Evolutionary conservation across 257 asterid genomes (phyloP), one percentile per base, ranked within the genome.

Genomic region (Paraleonurus japonicus): DNA sequence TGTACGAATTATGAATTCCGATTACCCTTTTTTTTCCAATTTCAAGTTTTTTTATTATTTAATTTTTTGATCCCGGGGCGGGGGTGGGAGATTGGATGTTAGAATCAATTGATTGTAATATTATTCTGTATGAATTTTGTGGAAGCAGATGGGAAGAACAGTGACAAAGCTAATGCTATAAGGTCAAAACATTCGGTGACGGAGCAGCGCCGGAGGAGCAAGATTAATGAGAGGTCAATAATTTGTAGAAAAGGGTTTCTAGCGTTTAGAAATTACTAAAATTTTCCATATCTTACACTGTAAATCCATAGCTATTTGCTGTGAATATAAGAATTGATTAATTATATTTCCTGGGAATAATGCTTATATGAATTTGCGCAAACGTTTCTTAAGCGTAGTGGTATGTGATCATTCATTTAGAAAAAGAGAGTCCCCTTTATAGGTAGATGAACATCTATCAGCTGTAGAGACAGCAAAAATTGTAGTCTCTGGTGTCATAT

Each of bases 171-270:
- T 10, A 87, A 69, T 81, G 88, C 84, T 48, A 70, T 77, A 23
- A 74, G 90, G 79, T 87, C 93, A 2, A 87, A 87, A 62, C 94
- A 87, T 76, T 87, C 90, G 2, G 90, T 85, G 50, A 87, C 94
- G 4, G 94, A 87, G 84, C 90, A 87, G 82, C 85, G 87, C 2
- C 65, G 94, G 73, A 80, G 94, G 82, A 85, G 90, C 79, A 87
- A 87, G 84, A 87, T 87, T 80, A 85, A 81, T 35, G 87, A 87
- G 80, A 87, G 90, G 90, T 85, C 73, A 51, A 33, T 67, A 12
- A 16, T 53, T 43, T n/a, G 37, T 27, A 8, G 9, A 55, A 7
- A 9, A 10, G 28, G 43, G 50, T 55, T 37, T 26, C 47, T 58
- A 35, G 60, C 69, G 72, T 22, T 33, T 32, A 45, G 8, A 53